phyloP scores from a whole-genome alignment of 2,329 filamentous ascomycete species.

The Cladophialophora immunda region DNA sequence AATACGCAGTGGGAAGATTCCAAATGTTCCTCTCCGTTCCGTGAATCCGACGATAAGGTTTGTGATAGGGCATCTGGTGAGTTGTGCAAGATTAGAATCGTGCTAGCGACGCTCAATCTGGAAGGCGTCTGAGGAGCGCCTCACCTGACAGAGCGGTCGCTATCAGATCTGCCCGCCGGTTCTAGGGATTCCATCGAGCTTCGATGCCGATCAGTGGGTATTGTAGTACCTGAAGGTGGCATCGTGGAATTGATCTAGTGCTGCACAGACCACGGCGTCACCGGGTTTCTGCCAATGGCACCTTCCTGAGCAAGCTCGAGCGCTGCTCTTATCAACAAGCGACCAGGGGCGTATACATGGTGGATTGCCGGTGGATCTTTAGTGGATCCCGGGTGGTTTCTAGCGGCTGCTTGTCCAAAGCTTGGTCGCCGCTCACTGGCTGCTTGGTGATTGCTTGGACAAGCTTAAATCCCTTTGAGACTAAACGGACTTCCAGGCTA shows the following conservation, averaged over 20 bases:
- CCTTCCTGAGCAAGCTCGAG: neutral
- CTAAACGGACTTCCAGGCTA: neutral
- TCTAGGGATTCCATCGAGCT: neutral
- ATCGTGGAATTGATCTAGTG: neutral
- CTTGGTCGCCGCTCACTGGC: neutral
- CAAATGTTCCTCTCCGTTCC: neutral
- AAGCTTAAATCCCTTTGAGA: neutral
- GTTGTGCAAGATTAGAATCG: neutral
- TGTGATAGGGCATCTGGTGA: neutral
- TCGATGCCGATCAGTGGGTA: neutral
- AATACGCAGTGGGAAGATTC: neutral
- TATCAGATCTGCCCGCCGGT: neutral
- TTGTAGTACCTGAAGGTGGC: conserved; percentile 1
- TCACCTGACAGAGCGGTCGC: neutral
- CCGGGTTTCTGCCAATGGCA: neutral
- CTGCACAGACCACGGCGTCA: neutral
- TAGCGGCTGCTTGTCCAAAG: neutral
- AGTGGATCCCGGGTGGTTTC: neutral
- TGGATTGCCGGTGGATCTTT: neutral
- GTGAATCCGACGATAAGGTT: neutral
- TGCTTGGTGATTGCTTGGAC: neutral
- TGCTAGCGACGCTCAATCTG: neutral
- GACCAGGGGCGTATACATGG: neutral
- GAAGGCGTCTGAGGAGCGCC: neutral
- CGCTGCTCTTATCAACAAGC: neutral